Evolutionary conservation across 352 stramenopile species (phyloP).

Genomic region (Phytophthora melonis): DNA sequence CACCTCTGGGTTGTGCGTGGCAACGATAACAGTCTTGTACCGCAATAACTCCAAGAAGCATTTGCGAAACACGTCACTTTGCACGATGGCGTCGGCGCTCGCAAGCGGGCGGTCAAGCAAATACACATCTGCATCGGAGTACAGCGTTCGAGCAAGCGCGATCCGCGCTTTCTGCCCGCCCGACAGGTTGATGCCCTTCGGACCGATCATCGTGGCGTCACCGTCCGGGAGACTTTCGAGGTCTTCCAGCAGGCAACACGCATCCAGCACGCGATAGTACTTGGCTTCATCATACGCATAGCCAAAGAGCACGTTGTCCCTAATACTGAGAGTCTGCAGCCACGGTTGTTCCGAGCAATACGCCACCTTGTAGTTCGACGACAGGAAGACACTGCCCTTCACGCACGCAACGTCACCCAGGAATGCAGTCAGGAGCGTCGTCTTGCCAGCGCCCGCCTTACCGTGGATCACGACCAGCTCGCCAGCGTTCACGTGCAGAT

Average conservation of each 20-base stretch:
- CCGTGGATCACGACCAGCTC: conserved; percentile 54
- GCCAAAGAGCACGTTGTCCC: conserved; percentile 96
- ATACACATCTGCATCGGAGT: conserved; percentile 49
- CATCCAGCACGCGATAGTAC: conserved; percentile 57
- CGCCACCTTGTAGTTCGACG: conserved; percentile 39
- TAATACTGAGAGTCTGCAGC: conserved; percentile 94
- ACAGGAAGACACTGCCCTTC: conserved; percentile 41
- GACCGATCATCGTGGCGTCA: conserved; percentile 47
- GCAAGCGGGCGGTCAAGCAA: conserved; percentile 51
- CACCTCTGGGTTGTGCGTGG: conserved; percentile 92
- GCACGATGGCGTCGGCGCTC: conserved; percentile 43
- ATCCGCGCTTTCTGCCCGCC: conserved; percentile 48
- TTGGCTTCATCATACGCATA: conserved; percentile 52
- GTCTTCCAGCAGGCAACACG: conserved; percentile 59
- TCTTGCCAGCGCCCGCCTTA: conserved; percentile 51
- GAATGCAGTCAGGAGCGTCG: conserved; percentile 45
- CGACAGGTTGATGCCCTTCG: conserved; percentile 44
- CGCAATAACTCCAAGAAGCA: conserved; percentile 49
- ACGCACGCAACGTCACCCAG: conserved; percentile 45
- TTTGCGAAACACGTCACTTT: conserved; percentile 58
- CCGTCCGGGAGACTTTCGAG: conserved; percentile 45
- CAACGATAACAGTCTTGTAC: conserved; percentile 79
- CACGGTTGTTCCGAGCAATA: conserved; percentile 92
- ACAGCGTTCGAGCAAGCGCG: conserved; percentile 49
- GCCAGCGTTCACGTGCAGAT: conserved; percentile 35